These are phyloP conservation scores for Geotrichum histeridarum DNA, from an alignment of 1,139 yeast genomes.

Conservation along the genomic window DNA sequence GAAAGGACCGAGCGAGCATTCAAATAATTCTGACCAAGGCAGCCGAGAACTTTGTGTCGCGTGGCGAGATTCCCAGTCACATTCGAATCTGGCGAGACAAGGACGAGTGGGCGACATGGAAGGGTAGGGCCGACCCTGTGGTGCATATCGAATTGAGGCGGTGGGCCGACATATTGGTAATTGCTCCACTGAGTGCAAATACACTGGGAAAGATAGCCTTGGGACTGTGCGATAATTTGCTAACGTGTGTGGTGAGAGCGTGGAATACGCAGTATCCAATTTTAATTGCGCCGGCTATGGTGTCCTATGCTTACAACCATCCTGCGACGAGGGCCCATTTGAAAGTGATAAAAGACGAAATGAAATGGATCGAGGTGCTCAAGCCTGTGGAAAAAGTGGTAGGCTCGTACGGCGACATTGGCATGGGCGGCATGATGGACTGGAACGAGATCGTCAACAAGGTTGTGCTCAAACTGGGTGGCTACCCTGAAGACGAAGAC, in stretches of 20 bases:
- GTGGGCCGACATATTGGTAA: constrained; percentile 88
- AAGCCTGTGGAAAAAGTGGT: constrained; percentile 90
- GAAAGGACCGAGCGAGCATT: constrained; percentile 64
- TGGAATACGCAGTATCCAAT: constrained; percentile 90
- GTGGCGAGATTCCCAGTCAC: constrained; percentile 54
- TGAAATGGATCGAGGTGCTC: constrained; percentile 84
- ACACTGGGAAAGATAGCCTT: constrained; percentile 80
- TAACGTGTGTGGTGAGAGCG: constrained; percentile 86
- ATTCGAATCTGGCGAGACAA: constrained; percentile 79
- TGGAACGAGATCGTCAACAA: constrained; percentile 89
- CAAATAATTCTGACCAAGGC: constrained; percentile 77
- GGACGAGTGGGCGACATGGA: constrained; percentile 92
- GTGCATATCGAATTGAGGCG: constrained; percentile 85
- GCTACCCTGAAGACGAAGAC: constrained; percentile 82
- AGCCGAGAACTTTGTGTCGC: constrained; percentile 70
- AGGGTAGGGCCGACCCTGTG: constrained; percentile 79
- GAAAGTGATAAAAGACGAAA: constrained; percentile 67
- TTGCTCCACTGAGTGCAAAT: constrained; percentile 87
- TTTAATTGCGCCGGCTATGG: constrained; percentile 89
- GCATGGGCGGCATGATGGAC: constrained; percentile 94
- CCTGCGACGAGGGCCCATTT: constrained; percentile 81
- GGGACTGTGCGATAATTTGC: constrained; percentile 81
- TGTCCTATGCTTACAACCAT: constrained; percentile 80
- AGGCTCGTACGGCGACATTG: constrained; percentile 89
- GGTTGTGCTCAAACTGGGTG: constrained; percentile 77